Evolutionary conservation across 2,329 filamentous ascomycete genomes (phyloP).

Genomic region (Fusarium drepaniforme): DNA sequence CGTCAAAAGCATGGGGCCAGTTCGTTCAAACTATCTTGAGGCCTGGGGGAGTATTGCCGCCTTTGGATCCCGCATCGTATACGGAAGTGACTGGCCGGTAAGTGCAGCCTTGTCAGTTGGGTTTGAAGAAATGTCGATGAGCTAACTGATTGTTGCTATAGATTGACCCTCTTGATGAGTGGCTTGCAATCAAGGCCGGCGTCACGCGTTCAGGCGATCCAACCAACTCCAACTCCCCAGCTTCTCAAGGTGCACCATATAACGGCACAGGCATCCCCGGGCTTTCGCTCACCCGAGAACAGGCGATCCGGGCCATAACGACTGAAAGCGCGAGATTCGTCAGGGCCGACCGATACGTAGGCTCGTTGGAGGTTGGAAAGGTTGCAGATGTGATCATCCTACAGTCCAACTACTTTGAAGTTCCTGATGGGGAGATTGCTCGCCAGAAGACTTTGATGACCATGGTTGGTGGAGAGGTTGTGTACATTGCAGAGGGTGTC

Average conservation of each 20-base stretch:
- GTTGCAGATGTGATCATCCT: not conserved
- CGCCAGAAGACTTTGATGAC: not conserved
- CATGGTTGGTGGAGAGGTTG: not conserved
- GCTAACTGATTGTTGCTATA: not conserved
- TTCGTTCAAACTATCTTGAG: not conserved
- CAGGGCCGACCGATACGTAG: not conserved
- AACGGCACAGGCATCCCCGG: not conserved
- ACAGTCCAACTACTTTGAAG: not conserved
- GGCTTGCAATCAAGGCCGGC: not conserved
- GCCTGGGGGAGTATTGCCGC: not conserved
- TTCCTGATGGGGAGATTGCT: not conserved
- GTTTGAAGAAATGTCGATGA: not conserved
- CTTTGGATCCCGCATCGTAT: not conserved
- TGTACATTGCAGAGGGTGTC: not conserved
- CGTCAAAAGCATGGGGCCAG: not conserved
- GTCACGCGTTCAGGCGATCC: not conserved
- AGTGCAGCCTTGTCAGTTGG: not conserved
- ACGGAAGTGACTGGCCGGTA: not conserved
- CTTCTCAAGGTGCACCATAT: not conserved
- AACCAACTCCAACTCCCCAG: not conserved
- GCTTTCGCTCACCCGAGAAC: not conserved
- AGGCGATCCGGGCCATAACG: not conserved
- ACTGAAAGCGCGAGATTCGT: not conserved
- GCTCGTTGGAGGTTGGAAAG: not conserved
- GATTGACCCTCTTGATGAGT: not conserved